phyloP scores from a whole-genome alignment of 1,139 yeast species.

The Blastobotrys arbuscula region DNA sequence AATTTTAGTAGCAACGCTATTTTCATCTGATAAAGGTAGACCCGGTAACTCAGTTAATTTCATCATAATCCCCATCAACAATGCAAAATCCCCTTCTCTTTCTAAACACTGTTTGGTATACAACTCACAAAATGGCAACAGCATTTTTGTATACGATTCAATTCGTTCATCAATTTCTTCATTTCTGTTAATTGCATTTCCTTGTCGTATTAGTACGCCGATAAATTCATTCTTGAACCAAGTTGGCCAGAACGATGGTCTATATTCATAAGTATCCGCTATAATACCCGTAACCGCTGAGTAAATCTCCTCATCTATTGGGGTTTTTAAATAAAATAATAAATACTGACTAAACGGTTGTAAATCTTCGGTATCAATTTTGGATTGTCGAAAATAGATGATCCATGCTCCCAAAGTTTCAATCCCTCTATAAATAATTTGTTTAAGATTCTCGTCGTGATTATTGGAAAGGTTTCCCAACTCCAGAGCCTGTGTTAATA shows the following conservation, averaged over 20 bases:
- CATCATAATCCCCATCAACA: slow-evolving; percentile 36
- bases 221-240: slow-evolving; percentile 15
- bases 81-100: slow-evolving; percentile 13
- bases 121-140: slow-evolving; percentile 14
- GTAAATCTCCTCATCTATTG: slow-evolving; percentile 33
- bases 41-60: slow-evolving; percentile 57
- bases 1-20: slow-evolving; percentile 53
- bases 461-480: background rate
- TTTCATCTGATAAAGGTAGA: slow-evolving; percentile 60
- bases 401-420: slow-evolving; percentile 21
- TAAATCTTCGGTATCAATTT: slow-evolving; percentile 33
- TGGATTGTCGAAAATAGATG: slow-evolving; percentile 18
- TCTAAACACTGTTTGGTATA: slow-evolving; percentile 9
- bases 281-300: slow-evolving; percentile 22
- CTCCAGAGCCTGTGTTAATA: slow-evolving; percentile 11
- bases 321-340: slow-evolving; percentile 37
- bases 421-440: slow-evolving; percentile 11
- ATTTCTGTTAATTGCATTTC: slow-evolving; percentile 6
- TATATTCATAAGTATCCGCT: slow-evolving; percentile 15
- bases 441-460: background rate
- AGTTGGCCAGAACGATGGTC: slow-evolving; percentile 18
- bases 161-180: slow-evolving; percentile 10
- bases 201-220: slow-evolving; percentile 15
- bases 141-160: slow-evolving; percentile 7
- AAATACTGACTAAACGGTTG: slow-evolving; percentile 32